phyloP scores from a whole-genome alignment of 768 basidiomycete species.

The Gloeostereum incarnatum region DNA sequence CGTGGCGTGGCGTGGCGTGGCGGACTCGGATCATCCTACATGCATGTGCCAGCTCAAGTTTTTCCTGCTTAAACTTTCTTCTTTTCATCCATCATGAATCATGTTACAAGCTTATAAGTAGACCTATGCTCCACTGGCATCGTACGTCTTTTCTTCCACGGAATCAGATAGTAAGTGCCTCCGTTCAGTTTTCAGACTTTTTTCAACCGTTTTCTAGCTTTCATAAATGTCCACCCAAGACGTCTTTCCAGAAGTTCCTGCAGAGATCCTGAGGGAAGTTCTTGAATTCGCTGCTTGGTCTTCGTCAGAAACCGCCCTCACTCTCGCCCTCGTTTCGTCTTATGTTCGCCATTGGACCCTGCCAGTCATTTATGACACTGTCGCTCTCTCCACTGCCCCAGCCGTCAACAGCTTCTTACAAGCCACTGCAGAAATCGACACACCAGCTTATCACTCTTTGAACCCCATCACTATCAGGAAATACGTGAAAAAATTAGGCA shows the following conservation, averaged over 20 bases:
- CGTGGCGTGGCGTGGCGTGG: too few species aligned
- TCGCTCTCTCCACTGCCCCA: conserved; percentile 21
- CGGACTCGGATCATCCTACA: too few species aligned
- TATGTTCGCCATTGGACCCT: conserved; percentile 21
- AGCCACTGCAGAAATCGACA: conserved; percentile 12
- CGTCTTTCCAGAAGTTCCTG: conserved; percentile 14
- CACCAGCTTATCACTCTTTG: conserved; percentile 10
- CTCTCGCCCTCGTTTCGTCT: conserved; percentile 25
- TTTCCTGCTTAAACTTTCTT: background rate
- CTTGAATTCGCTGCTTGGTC: conserved; percentile 23
- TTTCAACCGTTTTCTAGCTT: conserved; percentile 22
- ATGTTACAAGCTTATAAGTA: background rate
- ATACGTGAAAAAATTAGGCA: conserved; percentile 22
- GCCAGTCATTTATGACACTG: conserved; percentile 25
- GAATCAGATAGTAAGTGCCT: conserved; percentile 23
- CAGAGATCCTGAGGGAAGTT: conserved; percentile 24
- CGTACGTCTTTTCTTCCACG: conserved; percentile 9
- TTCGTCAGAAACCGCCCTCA: conserved; percentile 16
- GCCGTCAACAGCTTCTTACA: conserved; percentile 18
- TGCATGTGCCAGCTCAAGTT: too few species aligned
- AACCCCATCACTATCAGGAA: conserved; percentile 2
- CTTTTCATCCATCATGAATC: conserved; percentile 2
- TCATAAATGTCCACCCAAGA: conserved; percentile 24
- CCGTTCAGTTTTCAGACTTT: conserved; percentile 15
- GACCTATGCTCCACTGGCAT: conserved; percentile 1